phyloP scores from a whole-genome alignment of 2,329 filamentous ascomycete species.

The Scytalidium sp. region DNA sequence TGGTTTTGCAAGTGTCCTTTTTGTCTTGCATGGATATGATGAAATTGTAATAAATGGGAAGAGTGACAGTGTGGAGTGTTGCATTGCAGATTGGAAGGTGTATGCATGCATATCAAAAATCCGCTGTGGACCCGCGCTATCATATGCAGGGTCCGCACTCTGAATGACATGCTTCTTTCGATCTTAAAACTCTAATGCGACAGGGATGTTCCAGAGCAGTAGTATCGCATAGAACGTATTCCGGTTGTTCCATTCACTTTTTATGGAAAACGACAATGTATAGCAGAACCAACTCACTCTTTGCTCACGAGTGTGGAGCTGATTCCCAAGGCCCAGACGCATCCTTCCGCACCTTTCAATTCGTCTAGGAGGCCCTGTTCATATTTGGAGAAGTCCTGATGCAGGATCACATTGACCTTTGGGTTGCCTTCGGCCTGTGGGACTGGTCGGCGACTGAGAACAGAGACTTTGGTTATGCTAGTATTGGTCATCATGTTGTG shows the following conservation, averaged over 20 bases:
- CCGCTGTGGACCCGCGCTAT: too few species aligned
- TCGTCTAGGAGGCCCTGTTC: conserved; percentile 52
- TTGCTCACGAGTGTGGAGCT: conserved; percentile 56
- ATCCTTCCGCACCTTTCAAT: conserved; percentile 62
- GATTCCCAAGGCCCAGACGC: conserved; percentile 72
- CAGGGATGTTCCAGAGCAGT: too few species aligned
- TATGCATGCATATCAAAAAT: too few species aligned
- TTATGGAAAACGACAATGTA: too few species aligned
- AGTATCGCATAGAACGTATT: too few species aligned
- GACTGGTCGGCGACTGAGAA: conserved; percentile 65
- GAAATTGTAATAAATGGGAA: too few species aligned
- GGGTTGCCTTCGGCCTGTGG: conserved; percentile 58
- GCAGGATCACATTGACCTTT: conserved; percentile 63
- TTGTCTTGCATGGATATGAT: background rate
- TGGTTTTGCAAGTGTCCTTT: background rate
- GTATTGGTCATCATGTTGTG: conserved; percentile 56
- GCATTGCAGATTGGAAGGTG: too few species aligned
- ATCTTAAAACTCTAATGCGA: too few species aligned
- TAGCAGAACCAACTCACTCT: conserved; percentile 41
- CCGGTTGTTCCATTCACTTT: too few species aligned
- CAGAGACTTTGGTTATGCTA: conserved; percentile 59
- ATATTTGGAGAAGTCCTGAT: conserved; percentile 65
- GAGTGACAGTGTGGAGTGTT: too few species aligned
- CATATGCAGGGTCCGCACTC: too few species aligned
- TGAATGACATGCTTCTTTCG: too few species aligned